These are phyloP conservation scores for Solanum chaucha DNA, from an alignment of 257 asterid species.

Conservation along the genomic window DNA sequence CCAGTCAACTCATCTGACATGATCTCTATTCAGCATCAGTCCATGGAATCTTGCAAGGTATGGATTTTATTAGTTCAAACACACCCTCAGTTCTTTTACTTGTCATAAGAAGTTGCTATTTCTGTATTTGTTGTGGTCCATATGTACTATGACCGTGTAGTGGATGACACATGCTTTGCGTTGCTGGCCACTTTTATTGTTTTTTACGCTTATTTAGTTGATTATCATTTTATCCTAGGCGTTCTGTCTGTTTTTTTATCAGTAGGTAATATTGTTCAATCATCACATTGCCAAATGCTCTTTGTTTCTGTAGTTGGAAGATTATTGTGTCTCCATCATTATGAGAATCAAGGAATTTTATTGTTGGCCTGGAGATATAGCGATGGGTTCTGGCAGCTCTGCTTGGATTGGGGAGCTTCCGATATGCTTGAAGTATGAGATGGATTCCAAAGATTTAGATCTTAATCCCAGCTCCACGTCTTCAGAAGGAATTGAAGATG, in stretches of 20 bases:
- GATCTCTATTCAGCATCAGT: constrained; percentile 18
- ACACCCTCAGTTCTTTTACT: neutral
- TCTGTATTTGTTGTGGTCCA: neutral
- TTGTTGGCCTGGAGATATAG: constrained; percentile 74
- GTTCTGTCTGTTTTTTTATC: neutral
- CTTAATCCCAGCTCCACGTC: constrained; percentile 20
- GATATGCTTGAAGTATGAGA: constrained; percentile 25
- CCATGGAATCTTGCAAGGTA: constrained; percentile 49
- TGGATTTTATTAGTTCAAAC: neutral
- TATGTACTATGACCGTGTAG: neutral
- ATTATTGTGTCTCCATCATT: constrained; percentile 37
- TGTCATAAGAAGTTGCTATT: neutral
- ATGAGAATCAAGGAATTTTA: constrained; percentile 45
- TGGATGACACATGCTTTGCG: neutral
- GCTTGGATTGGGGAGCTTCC: constrained; percentile 73
- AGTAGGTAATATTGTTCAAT: neutral
- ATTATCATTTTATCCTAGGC: neutral
- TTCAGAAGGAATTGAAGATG: constrained; percentile 40
- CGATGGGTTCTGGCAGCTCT: constrained; percentile 17
- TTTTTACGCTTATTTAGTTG: neutral
- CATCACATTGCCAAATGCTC: neutral
- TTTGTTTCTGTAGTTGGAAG: constrained; percentile 42
- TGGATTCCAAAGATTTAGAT: constrained; percentile 14
- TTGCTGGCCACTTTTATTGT: neutral
- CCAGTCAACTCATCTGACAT: constrained; percentile 22